A percentile compares a stretch with the other conserved stretches of the same genome.
phyloP scores from a whole-genome alignment of 2,329 filamentous ascomycete species.

The Calonectria pauciramosa region DNA sequence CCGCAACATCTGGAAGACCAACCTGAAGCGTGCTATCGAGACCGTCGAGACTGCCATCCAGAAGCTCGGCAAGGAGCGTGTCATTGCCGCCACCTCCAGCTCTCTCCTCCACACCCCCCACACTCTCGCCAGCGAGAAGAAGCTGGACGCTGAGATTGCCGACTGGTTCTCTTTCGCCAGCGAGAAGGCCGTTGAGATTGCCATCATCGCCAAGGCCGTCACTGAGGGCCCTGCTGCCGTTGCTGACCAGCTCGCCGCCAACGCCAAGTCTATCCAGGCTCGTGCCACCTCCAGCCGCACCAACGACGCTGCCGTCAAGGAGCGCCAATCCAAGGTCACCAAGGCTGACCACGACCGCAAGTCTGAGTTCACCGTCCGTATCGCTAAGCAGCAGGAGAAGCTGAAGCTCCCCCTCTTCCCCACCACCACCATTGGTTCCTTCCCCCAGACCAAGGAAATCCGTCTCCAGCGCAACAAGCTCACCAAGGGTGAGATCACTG shows the following conservation, averaged over 20 bases:
- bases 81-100: conserved; percentile 96
- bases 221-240: conserved; percentile 92
- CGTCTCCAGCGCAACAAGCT: conserved; percentile 97
- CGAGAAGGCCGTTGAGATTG: conserved; percentile 93
- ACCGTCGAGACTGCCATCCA: conserved; percentile 90
- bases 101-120: conserved; percentile 98
- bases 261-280: conserved; percentile 92
- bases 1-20: conserved; percentile 99
- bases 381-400: conserved; percentile 89
- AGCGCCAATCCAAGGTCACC: conserved; percentile 90
- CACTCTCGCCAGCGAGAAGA: conserved; percentile 98
- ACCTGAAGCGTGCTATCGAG: conserved; percentile 96
- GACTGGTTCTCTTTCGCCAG: conserved; percentile 99
- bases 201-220: conserved; percentile 95
- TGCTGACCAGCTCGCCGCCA: conserved; percentile 91
- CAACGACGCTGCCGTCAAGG: conserved; percentile 98
- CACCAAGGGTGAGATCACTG: conserved; percentile 97
- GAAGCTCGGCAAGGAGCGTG: conserved; percentile 96
- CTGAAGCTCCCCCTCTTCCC: conserved; percentile 97
- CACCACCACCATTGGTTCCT: conserved; percentile 98
- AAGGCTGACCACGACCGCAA: conserved; percentile 91
- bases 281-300: conserved; percentile 94
- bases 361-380: conserved; percentile 87
- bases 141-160: conserved; percentile 90
- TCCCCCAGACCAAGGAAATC: conserved; percentile 99